Conservation (phyloP, 352 stramenopile genomes). For the Discostella stelligera region DNA sequence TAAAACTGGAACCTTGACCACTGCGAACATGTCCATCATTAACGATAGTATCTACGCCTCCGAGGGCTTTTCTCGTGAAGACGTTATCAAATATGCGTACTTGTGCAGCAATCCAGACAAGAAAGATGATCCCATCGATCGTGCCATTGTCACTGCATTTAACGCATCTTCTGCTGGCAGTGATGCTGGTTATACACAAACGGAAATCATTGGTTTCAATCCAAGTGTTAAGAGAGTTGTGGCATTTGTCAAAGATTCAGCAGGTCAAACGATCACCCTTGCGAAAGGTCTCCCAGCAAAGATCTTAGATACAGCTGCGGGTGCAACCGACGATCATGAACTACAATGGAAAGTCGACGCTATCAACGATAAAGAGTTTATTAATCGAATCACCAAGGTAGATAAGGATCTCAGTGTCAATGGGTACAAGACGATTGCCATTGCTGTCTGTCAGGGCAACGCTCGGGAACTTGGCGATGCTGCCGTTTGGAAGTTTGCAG, state of each 20-base stretch:
- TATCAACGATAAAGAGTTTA: slow-evolving; percentile 45
- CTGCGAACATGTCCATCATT: slow-evolving; percentile 76
- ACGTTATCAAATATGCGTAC: slow-evolving; percentile 67
- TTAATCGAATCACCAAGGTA: slow-evolving; percentile 31
- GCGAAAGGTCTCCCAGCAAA: slow-evolving; percentile 74
- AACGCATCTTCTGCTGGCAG: slow-evolving; percentile 6
- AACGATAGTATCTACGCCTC: slow-evolving; percentile 60
- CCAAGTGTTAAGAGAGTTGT: slow-evolving; percentile 68
- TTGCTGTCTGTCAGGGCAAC: slow-evolving; percentile 75
- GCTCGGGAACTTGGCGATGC: slow-evolving; percentile 47
- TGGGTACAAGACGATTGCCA: slow-evolving; percentile 82
- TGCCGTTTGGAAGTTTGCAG: slow-evolving; percentile 89
- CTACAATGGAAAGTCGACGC: slow-evolving; percentile 71
- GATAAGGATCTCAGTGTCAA: slow-evolving; percentile 50
- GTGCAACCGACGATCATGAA: slow-evolving; percentile 63
- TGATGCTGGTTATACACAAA: slow-evolving; percentile 45
- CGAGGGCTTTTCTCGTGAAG: slow-evolving; percentile 52
- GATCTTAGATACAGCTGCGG: slow-evolving; percentile 68
- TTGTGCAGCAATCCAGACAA: slow-evolving; percentile 76
- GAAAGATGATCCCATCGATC: slow-evolving; percentile 80
- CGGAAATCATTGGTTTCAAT: slow-evolving; percentile 69
- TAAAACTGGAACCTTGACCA: slow-evolving; percentile 94
- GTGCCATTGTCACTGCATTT: slow-evolving; percentile 60
- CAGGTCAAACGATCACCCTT: slow-evolving; percentile 58
- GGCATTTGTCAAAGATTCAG: slow-evolving; percentile 49